phyloP scores from a whole-genome alignment of 768 basidiomycete species.

The Hebeloma cylindrosporum region DNA sequence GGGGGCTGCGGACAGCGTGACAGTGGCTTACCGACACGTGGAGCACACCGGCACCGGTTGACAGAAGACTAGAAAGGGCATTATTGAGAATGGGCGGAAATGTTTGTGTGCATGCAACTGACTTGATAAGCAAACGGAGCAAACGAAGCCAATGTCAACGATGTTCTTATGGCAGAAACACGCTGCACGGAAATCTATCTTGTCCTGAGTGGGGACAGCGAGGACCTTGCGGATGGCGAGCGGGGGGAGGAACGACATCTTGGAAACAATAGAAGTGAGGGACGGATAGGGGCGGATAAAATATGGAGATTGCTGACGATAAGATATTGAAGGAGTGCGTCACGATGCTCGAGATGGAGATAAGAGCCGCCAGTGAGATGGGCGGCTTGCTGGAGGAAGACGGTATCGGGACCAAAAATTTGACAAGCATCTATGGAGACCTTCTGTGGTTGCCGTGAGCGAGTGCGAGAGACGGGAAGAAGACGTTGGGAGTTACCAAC shows the following conservation, averaged over 20 bases:
- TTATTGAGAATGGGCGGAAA: slow-evolving; percentile 5
- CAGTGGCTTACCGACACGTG: slow-evolving; percentile 85
- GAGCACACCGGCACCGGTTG: slow-evolving; percentile 91
- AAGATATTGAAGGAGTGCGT: slow-evolving; percentile 90
- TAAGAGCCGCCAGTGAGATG: slow-evolving; percentile 96
- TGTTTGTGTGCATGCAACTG: slow-evolving; percentile 28
- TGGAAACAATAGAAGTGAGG: slow-evolving; percentile 12
- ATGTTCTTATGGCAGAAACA: slow-evolving; percentile 99
- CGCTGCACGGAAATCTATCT: slow-evolving; percentile 94
- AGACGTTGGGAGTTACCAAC: slow-evolving; percentile 53
- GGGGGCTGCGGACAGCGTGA: slow-evolving; percentile 3
- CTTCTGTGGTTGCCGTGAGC: slow-evolving; percentile 55
- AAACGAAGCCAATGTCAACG: slow-evolving; percentile 95
- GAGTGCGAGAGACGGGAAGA: slow-evolving; percentile 5
- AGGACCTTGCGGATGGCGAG: slow-evolving; percentile 71
- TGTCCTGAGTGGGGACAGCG: slow-evolving; percentile 89
- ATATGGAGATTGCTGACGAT: slow-evolving; percentile 45
- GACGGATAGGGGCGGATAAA: slow-evolving; percentile 2
- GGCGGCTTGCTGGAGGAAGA: slow-evolving; percentile 96
- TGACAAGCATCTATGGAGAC: slow-evolving; percentile 97
- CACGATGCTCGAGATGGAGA: slow-evolving; percentile 76
- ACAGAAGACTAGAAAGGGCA: slow-evolving; percentile 72
- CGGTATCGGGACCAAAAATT: slow-evolving; percentile 82
- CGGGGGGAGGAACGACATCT: slow-evolving; percentile 78
- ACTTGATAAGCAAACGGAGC: slow-evolving; percentile 98